phyloP scores from a whole-genome alignment of 2,329 filamentous ascomycete species.

The Drechslerella coelobrocha region DNA sequence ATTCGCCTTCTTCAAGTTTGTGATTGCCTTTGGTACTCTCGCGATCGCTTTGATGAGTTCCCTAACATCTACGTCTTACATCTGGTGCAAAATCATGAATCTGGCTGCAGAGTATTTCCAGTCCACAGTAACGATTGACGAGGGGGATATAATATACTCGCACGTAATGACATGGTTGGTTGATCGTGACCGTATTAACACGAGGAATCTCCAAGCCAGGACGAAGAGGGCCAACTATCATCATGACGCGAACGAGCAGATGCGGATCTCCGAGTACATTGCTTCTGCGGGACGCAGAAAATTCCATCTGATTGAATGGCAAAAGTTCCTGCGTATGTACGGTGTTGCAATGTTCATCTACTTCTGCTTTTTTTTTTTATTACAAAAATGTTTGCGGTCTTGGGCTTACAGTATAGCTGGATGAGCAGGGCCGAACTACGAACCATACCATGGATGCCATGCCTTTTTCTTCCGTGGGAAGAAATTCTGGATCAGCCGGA shows the following conservation, averaged over 20 bases:
- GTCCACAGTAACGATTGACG: slow-evolving; percentile 21
- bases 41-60: slow-evolving; percentile 22
- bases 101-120: slow-evolving; percentile 17
- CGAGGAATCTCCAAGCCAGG: slow-evolving; percentile 23
- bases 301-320: slow-evolving; percentile 32
- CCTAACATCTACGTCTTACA: slow-evolving; percentile 1
- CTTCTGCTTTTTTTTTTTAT: not conserved
- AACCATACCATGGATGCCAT: slow-evolving; percentile 26
- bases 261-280: slow-evolving; percentile 6
- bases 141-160: slow-evolving; percentile 19
- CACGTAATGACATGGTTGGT: slow-evolving; percentile 41
- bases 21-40: slow-evolving; percentile 10
- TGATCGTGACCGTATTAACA: slow-evolving; percentile 20
- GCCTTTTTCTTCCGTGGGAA: slow-evolving; percentile 23
- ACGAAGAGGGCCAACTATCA: slow-evolving; percentile 7
- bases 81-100: slow-evolving; percentile 16
- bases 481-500: slow-evolving; percentile 25
- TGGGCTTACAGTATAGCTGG: not conserved
- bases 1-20: slow-evolving; percentile 14
- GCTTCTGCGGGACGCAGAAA: slow-evolving; percentile 5
- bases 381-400: not conserved
- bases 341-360: not conserved
- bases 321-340: slow-evolving; percentile 33
- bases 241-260: slow-evolving; percentile 13
- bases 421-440: slow-evolving; percentile 19